Percentiles rank a stretch among this genome's conserved stretches.
Evolutionary conservation across 2,329 filamentous ascomycete genomes (phyloP).

Genomic region (Sphaerulina vaccinii): DNA sequence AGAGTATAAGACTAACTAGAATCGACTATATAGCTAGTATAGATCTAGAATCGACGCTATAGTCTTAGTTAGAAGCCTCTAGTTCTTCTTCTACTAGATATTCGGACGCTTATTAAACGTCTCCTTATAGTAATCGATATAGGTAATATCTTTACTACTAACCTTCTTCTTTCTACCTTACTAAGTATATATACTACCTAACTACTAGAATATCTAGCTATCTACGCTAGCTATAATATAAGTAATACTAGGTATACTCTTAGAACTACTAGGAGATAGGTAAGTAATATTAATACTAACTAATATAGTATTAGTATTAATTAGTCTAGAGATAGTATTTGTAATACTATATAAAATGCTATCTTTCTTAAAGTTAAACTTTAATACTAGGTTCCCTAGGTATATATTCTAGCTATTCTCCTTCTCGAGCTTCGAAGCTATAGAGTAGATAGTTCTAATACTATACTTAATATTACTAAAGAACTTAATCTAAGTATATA

Average conservation of each 20-base stretch:
- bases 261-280: conserved; percentile 65
- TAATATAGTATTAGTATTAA: conserved; percentile 76
- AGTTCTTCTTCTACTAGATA: conserved; percentile 63
- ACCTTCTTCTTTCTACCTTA: conserved; percentile 65
- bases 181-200: conserved; percentile 69
- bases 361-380: conserved; percentile 77
- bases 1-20: too few relatives aligned
- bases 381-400: conserved; percentile 52
- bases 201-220: conserved; percentile 70
- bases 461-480: conserved; percentile 66
- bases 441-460: conserved; percentile 67
- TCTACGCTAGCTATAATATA: conserved; percentile 78
- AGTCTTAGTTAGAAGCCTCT: conserved; percentile 66
- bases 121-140: conserved; percentile 56
- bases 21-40: too few relatives aligned
- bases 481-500: conserved; percentile 68
- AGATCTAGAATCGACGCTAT: too few relatives aligned
- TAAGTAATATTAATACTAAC: conserved; percentile 89
- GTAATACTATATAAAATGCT: conserved; percentile 68
- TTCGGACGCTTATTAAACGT: conserved; percentile 65
- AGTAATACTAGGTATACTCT: conserved; percentile 69
- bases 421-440: conserved; percentile 51
- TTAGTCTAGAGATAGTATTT: conserved; percentile 55
- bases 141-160: background rate
- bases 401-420: conserved; percentile 34